Evolutionary conservation across 2,329 filamentous ascomycete genomes (phyloP).

Genomic region (Eutypella sp.): DNA sequence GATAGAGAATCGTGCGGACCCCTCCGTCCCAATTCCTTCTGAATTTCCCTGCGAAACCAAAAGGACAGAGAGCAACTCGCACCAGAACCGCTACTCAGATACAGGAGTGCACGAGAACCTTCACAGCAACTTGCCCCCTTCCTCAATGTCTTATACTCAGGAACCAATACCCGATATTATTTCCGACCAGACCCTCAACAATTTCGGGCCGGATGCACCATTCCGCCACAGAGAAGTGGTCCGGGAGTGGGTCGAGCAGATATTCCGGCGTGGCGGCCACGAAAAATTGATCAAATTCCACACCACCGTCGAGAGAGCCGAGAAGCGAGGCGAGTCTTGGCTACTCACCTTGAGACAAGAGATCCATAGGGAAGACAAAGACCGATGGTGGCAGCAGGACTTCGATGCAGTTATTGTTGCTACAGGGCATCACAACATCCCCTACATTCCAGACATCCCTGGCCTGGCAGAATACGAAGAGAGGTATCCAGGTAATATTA

Average conservation of each 20-base stretch:
- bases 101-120: conserved; percentile 2
- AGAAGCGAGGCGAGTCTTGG: conserved; percentile 18
- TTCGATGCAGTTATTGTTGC: conserved; percentile 39
- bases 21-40: background rate
- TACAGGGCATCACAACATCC: conserved; percentile 35
- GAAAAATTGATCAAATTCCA: conserved; percentile 1
- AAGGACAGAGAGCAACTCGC: background rate
- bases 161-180: background rate
- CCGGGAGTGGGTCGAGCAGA: conserved; percentile 1
- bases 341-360: conserved; percentile 22
- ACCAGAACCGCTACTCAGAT: conserved; percentile 1
- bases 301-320: background rate
- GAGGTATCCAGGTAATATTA: conserved; percentile 30
- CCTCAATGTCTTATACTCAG: conserved; percentile 1
- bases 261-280: background rate
- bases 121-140: conserved; percentile 5
- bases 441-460: conserved; percentile 34
- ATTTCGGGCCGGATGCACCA: background rate
- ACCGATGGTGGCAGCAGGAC: conserved; percentile 31
- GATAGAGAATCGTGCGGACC: conserved; percentile 1
- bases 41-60: background rate
- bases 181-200: background rate
- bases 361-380: conserved; percentile 4
- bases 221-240: conserved; percentile 1
- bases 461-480: conserved; percentile 35